A percentile compares a stretch with the other conserved stretches of the same genome.
phyloP scores from a whole-genome alignment of 768 basidiomycete species.

The Daedalea quercina region DNA sequence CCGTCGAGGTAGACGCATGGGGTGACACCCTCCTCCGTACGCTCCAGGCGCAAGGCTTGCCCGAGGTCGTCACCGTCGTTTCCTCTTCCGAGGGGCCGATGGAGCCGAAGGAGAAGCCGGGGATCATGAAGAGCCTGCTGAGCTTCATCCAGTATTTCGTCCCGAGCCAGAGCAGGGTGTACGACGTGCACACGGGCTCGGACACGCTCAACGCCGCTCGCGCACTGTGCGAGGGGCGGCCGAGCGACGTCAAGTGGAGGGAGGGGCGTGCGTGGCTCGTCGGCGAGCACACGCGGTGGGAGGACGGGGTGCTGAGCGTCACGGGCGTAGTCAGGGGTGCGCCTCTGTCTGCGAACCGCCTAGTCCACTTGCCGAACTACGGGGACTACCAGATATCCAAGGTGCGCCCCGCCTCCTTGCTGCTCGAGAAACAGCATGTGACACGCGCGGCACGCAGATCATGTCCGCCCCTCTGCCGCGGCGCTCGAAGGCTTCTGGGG shows the following conservation, averaged over 20 bases:
- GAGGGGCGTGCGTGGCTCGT: constrained; percentile 75
- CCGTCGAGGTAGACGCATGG: constrained; percentile 74
- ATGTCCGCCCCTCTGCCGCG: constrained; percentile 51
- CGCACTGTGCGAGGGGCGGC: constrained; percentile 79
- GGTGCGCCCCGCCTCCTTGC: constrained; percentile 34
- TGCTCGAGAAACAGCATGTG: background rate
- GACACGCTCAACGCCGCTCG: constrained; percentile 72
- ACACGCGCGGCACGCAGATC: constrained; percentile 41
- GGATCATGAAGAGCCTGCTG: constrained; percentile 78
- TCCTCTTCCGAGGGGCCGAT: constrained; percentile 41
- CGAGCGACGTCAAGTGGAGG: constrained; percentile 74
- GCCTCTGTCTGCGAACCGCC: constrained; percentile 69
- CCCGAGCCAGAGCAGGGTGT: constrained; percentile 70
- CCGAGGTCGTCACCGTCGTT: constrained; percentile 73
- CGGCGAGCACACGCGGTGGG: constrained; percentile 57
- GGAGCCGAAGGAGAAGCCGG: constrained; percentile 57
- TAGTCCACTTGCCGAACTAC: constrained; percentile 81
- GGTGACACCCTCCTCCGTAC: constrained; percentile 85
- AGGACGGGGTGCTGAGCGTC: constrained; percentile 61
- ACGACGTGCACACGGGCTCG: constrained; percentile 56
- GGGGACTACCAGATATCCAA: constrained; percentile 86
- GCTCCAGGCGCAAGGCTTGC: constrained; percentile 87
- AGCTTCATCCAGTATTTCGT: constrained; percentile 96
- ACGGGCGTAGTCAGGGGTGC: constrained; percentile 84
- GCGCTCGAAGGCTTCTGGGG: constrained; percentile 28